These are phyloP conservation scores for Blastobotrys elegans DNA, from an alignment of 1,139 yeast genomes.

Conservation along the genomic window DNA sequence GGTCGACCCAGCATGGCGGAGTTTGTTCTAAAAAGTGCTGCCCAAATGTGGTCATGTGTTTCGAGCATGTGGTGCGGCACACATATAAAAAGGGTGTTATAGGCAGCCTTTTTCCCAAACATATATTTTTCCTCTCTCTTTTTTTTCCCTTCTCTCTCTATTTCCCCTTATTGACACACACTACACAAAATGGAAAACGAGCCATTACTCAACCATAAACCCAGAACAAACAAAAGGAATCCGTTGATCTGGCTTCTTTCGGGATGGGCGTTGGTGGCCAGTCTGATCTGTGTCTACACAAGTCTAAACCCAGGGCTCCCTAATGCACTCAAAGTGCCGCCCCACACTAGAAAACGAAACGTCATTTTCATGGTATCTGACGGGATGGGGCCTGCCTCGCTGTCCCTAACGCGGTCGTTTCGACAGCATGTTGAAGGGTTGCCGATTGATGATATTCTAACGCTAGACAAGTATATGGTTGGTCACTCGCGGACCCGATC, in stretches of 20 bases:
- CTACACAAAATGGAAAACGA: not conserved
- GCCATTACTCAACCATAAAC: not conserved
- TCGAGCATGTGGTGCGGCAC: no score
- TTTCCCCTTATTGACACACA: no score
- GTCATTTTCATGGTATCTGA: conserved; percentile 84
- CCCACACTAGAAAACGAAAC: conserved; percentile 41
- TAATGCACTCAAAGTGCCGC: not conserved
- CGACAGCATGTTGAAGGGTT: conserved; percentile 53
- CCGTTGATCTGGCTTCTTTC: conserved; percentile 10
- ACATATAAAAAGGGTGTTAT: no score
- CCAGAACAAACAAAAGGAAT: conserved; percentile 1
- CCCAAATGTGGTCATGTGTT: no score
- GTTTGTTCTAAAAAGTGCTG: no score
- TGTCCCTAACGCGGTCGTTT: conserved; percentile 68
- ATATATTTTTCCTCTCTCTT: no score
- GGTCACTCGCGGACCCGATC: conserved; percentile 81
- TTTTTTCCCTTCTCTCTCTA: no score
- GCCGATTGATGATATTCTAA: conserved; percentile 48
- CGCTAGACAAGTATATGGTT: conserved; percentile 59
- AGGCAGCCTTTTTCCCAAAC: no score
- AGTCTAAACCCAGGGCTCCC: conserved; percentile 1
- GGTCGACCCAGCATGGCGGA: no score
- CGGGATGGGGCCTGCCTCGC: conserved; percentile 87
- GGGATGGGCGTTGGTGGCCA: conserved; percentile 14
- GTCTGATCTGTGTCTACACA: conserved; percentile 9